Percentiles rank a stretch among this genome's conserved stretches.
phyloP scores from a whole-genome alignment of 2,329 filamentous ascomycete species.

The Alternaria triticina region DNA sequence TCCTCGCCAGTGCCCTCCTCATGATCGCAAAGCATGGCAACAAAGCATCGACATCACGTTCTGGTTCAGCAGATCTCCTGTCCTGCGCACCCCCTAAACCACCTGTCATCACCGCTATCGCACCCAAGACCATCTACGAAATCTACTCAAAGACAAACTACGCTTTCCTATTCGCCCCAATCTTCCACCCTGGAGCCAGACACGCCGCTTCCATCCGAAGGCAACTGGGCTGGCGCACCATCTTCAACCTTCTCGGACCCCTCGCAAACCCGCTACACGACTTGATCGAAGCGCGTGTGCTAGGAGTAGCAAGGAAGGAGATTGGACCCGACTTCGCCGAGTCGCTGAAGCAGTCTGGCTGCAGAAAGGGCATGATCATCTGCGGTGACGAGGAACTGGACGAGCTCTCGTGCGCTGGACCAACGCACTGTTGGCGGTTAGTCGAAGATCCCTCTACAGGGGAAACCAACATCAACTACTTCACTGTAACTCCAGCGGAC shows the following conservation, averaged over 20 bases:
- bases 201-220: constrained; percentile 85
- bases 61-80: constrained; percentile 91
- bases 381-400: constrained; percentile 95
- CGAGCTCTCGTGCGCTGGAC: constrained; percentile 90
- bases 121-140: constrained; percentile 70
- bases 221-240: constrained; percentile 90
- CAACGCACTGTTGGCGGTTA: constrained; percentile 87
- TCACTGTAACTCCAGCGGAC: constrained; percentile 80
- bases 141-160: constrained; percentile 88
- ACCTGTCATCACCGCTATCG: constrained; percentile 77
- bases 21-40: constrained; percentile 96
- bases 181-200: constrained; percentile 95
- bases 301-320: constrained; percentile 89
- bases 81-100: constrained; percentile 74
- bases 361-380: constrained; percentile 84
- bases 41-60: constrained; percentile 91
- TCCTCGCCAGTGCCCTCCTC: constrained; percentile 84
- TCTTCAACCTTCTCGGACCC: constrained; percentile 96
- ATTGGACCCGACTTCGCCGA: constrained; percentile 90
- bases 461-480: constrained; percentile 72
- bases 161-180: constrained; percentile 92
- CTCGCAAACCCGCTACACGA: constrained; percentile 86
- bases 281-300: constrained; percentile 81
- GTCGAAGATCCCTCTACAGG: constrained; percentile 54
- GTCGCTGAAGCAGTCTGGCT: constrained; percentile 76